Evolutionary conservation across 495 filamentous ascomycete species (phyloP).

Genomic region (Stereocaulon alpinum): DNA sequence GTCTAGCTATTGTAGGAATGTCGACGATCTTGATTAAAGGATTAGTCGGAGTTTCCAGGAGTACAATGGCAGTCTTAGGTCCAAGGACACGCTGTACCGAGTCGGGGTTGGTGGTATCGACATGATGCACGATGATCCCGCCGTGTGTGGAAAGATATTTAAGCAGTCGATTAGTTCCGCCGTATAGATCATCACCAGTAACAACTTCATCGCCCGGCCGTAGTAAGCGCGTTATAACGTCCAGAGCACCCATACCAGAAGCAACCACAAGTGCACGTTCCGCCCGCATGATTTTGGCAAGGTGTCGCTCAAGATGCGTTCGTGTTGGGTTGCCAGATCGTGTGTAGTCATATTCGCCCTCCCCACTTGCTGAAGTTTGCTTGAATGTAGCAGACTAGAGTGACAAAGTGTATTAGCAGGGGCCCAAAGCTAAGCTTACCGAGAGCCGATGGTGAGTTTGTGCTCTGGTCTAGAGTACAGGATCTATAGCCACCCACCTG

Average conservation of each 20-base stretch:
- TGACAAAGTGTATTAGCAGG: slow-evolving; percentile 2
- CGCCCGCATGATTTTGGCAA: slow-evolving; percentile 98
- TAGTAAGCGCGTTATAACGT: slow-evolving; percentile 90
- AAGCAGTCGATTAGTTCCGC: slow-evolving; percentile 86
- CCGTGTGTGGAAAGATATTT: slow-evolving; percentile 80
- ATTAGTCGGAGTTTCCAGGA: slow-evolving; percentile 94
- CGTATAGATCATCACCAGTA: slow-evolving; percentile 93
- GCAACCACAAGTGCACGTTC: slow-evolving; percentile 83
- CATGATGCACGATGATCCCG: slow-evolving; percentile 88
- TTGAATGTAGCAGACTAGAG: slow-evolving; percentile 88
- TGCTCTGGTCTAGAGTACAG: not conserved
- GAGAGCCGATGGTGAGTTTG: too few relatives aligned
- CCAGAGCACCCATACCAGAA: slow-evolving; percentile 92
- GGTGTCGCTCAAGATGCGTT: slow-evolving; percentile 89
- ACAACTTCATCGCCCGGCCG: slow-evolving; percentile 94
- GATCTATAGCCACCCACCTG: slow-evolving; percentile 41
- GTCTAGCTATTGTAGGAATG: slow-evolving; percentile 62
- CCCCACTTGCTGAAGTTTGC: slow-evolving; percentile 69
- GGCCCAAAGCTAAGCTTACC: not conserved
- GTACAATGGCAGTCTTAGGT: slow-evolving; percentile 84
- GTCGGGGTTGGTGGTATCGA: slow-evolving; percentile 75
- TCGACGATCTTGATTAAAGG: slow-evolving; percentile 97
- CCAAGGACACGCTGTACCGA: slow-evolving; percentile 56
- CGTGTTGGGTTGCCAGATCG: slow-evolving; percentile 93
- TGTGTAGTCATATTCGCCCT: slow-evolving; percentile 92